Conservation (phyloP, 305 asterid genomes). For the Striga hermonthica region DNA sequence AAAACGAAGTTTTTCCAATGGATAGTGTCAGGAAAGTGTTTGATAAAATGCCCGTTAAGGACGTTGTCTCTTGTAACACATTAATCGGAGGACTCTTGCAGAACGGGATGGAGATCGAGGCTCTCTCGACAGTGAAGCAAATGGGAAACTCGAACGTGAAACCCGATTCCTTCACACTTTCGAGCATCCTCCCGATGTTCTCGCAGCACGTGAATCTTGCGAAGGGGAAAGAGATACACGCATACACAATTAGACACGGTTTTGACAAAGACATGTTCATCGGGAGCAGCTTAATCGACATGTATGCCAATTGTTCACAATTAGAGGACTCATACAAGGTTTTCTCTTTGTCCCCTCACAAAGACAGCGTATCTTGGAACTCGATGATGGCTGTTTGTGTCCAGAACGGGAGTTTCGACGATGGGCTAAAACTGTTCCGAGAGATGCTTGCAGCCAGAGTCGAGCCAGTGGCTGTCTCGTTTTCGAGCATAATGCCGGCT, state of each 20-base stretch:
- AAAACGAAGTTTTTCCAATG: conserved; percentile 34
- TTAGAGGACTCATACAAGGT: conserved; percentile 61
- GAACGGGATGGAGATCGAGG: conserved; percentile 54
- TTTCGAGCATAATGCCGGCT: conserved; percentile 85
- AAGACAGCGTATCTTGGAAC: conserved; percentile 77
- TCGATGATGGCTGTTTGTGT: conserved; percentile 73
- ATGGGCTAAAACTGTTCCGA: conserved; percentile 64
- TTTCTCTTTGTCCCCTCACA: conserved; percentile 45
- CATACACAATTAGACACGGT: conserved; percentile 60
- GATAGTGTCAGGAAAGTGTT: conserved; percentile 65
- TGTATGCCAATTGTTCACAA: conserved; percentile 72
- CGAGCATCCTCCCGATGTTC: conserved; percentile 65
- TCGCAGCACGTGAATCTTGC: conserved; percentile 45
- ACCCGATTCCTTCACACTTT: conserved; percentile 75
- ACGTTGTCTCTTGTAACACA: conserved; percentile 89
- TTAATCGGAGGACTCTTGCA: conserved; percentile 62
- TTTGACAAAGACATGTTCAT: conserved; percentile 58
- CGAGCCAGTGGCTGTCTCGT: conserved; percentile 65
- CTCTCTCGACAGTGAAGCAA: conserved; percentile 53
- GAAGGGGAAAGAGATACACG: conserved; percentile 88
- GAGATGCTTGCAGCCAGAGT: conserved; percentile 58
- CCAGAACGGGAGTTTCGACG: conserved; percentile 70
- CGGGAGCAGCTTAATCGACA: conserved; percentile 81
- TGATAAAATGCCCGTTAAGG: conserved; percentile 64
- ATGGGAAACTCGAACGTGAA: conserved; percentile 60